These are phyloP conservation scores for Lactarius psammicola DNA, from an alignment of 768 basidiomycete genomes.

Conservation along the genomic window DNA sequence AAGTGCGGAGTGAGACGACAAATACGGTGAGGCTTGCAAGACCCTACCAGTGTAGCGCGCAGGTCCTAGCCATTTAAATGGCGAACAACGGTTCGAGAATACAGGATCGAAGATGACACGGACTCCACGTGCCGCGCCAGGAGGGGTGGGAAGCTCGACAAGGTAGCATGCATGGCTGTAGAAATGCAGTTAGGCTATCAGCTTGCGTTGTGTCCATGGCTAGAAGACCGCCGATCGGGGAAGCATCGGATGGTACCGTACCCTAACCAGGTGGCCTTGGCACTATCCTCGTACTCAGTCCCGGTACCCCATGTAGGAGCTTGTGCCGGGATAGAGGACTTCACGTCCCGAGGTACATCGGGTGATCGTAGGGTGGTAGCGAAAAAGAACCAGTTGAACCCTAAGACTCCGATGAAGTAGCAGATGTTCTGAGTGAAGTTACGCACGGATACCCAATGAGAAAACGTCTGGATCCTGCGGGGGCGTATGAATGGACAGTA, in stretches of 20 bases:
- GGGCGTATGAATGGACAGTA: background rate
- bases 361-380: background rate
- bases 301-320: conserved; percentile 19
- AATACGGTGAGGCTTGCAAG: background rate
- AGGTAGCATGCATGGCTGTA: conserved; percentile 41
- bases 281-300: conserved; percentile 14
- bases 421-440: background rate
- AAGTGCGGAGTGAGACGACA: background rate
- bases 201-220: too few relatives aligned
- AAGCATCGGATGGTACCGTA: background rate
- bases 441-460: conserved; percentile 25
- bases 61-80: conserved; percentile 36
- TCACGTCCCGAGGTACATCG: conserved; percentile 17
- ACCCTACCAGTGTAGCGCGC: conserved; percentile 36
- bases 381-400: conserved; percentile 10
- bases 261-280: conserved; percentile 28
- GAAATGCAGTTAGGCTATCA: background rate
- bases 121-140: conserved; percentile 38
- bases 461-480: background rate
- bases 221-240: too few relatives aligned
- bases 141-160: conserved; percentile 39
- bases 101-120: conserved; percentile 43
- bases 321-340: conserved; percentile 22
- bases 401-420: background rate
- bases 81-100: conserved; percentile 40